Base-by-base conservation (phyloP, 2,329 filamentous ascomycete genomes). In the Fusarium sp. region DNA sequence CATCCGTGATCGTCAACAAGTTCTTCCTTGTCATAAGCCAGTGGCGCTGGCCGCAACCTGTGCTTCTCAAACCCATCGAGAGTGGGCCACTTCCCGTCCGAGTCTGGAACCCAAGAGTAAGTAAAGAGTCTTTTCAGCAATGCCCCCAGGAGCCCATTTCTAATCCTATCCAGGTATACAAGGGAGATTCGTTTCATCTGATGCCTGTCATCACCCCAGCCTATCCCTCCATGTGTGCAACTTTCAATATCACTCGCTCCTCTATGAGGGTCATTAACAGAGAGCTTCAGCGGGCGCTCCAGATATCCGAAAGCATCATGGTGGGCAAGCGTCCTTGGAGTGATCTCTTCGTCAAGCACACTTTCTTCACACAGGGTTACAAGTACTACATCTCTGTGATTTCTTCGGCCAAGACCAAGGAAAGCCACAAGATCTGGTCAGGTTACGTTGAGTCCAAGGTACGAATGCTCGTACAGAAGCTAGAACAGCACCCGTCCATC, bases 161-260 rank as follows among this genome's bases (percentile, higher is more conserved):
- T 70, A 31, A 17, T 29, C 22, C 16, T 33, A 22, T 63, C 60
- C 77, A 94, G 88, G 86, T 95, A 33, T 97, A 97, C 81, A 91
- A 91, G 69, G 89, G 90, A 63, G 96, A 98, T 81, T 90, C 90
- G 49, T 93, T 91, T 75, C 96, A 98, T 82, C 86, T 98, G 61
- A 99, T 99, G 96, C 96, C 96, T 31, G 94, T 99, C 82, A 98
- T 99, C 79, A 99, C 96, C 2, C 96, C 96, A 2, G 95, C 96
- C 1, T 98, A 98, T 81, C 96, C 96, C 4, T 97, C 95, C 58
- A 98, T 98, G 95, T 98, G 96, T 81, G 93, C 96, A 2, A 98
- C 96, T 0, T 96, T 97, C 85, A 98, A 98, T 79, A 92, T 99
- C 69, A 95, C 93, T 4, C 87, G 90, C 73, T 98, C 96, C 1